phyloP scores from a whole-genome alignment of 2,329 filamentous ascomycete genomes.

The Nothopassalora personata region DNA sequence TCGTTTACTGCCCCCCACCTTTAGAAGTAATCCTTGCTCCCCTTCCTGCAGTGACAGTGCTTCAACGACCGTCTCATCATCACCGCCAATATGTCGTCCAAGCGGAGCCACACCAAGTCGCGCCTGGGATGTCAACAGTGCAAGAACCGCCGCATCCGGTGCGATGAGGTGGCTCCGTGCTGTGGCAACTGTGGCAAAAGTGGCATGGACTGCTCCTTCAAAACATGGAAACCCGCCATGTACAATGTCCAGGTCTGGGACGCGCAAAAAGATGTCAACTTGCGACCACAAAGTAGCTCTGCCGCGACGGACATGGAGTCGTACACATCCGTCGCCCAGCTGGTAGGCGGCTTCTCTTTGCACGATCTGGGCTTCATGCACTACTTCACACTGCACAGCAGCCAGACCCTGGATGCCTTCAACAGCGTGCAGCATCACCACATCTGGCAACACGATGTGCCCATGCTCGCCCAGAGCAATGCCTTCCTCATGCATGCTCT shows the following conservation, averaged over 20 bases:
- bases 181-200: slow-evolving; percentile 25
- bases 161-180: slow-evolving; percentile 23
- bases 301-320: background rate
- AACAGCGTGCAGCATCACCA: slow-evolving; percentile 20
- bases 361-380: slow-evolving; percentile 13
- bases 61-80: no score
- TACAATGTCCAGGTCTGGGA: slow-evolving; percentile 8
- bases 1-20: no score
- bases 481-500: slow-evolving; percentile 25
- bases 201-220: slow-evolving; percentile 25
- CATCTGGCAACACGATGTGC: slow-evolving; percentile 23
- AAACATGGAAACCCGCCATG: slow-evolving; percentile 9
- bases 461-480: slow-evolving; percentile 22
- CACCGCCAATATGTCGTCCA: slow-evolving; percentile 12
- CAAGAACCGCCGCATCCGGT: slow-evolving; percentile 24
- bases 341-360: background rate
- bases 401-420: slow-evolving; percentile 11
- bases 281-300: background rate
- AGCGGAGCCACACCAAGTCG: slow-evolving; percentile 24
- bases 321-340: background rate
- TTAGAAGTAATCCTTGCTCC: no score
- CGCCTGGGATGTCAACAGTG: slow-evolving; percentile 26
- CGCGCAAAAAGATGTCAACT: slow-evolving; percentile 1
- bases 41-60: no score
- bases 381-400: slow-evolving; percentile 11